A percentile compares a stretch with the other conserved stretches of the same genome.
Conservation (phyloP, 164 flowering plant species). For the Vitis riparia region DNA sequence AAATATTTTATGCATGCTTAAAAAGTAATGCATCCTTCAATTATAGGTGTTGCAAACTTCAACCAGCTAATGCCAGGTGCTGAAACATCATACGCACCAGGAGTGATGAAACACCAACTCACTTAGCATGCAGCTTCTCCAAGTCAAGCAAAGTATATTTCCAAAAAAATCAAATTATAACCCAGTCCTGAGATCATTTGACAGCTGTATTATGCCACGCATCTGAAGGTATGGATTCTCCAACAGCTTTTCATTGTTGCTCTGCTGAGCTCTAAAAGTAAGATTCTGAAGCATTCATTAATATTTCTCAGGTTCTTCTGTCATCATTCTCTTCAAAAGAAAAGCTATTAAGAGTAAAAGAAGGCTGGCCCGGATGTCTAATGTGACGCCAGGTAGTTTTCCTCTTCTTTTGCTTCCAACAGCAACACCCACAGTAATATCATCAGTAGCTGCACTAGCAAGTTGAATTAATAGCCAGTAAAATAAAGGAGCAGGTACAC, state of each 20-base stretch:
- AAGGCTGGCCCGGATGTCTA: conserved; percentile 92
- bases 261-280: conserved; percentile 92
- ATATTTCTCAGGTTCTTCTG: conserved; percentile 89
- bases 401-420: conserved; percentile 99
- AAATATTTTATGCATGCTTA: background rate
- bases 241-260: conserved; percentile 95
- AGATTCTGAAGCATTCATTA: conserved; percentile 88
- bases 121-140: conserved; percentile 3
- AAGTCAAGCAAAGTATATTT: conserved; percentile 5
- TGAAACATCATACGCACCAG: conserved; percentile 17
- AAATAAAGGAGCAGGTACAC: conserved; percentile 82
- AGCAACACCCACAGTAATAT: conserved; percentile 91
- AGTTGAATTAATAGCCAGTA: conserved; percentile 99
- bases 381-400: conserved; percentile 89
- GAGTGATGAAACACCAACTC: background rate
- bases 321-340: conserved; percentile 99
- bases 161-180: conserved; percentile 20
- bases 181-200: conserved; percentile 59
- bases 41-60: background rate
- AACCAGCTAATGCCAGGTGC: conserved; percentile 13
- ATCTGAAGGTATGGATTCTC: conserved; percentile 99
- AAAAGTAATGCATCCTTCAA: background rate
- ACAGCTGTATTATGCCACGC: conserved; percentile 91
- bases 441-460: conserved; percentile 96
- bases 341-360: conserved; percentile 91